Conservation (phyloP, 257 asterid genomes). For the Penstemon barbatus region DNA sequence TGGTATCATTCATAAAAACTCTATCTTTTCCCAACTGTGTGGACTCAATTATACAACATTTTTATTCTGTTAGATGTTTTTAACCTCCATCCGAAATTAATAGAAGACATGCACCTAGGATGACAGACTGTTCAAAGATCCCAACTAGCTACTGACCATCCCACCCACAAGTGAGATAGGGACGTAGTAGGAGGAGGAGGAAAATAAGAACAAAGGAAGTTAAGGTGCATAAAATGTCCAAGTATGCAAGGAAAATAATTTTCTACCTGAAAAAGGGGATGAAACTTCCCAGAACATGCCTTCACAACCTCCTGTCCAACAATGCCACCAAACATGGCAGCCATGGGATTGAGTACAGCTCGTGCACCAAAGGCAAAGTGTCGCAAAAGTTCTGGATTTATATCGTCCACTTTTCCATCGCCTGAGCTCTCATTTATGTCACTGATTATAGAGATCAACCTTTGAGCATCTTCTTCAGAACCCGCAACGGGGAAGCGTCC, state of each 20-base stretch:
- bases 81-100: no score
- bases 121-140: neutral
- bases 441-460: conserved; percentile 61
- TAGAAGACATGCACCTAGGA: no score
- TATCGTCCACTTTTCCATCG: conserved; percentile 65
- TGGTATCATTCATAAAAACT: neutral
- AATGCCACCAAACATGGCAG: conserved; percentile 98
- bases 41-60: conserved; percentile 5
- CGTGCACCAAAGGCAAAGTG: conserved; percentile 87
- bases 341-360: conserved; percentile 92
- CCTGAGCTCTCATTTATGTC: conserved; percentile 62
- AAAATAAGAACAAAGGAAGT: neutral
- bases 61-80: neutral
- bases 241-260: conserved; percentile 14
- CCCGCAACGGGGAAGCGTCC: conserved; percentile 83
- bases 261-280: conserved; percentile 83
- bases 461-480: conserved; percentile 86
- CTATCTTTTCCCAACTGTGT: neutral
- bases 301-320: conserved; percentile 96
- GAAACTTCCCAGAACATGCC: conserved; percentile 97
- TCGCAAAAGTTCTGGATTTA: conserved; percentile 67
- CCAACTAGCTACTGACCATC: neutral
- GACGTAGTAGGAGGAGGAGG: neutral
- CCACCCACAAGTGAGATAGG: neutral
- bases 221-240: neutral